A percentile compares a stretch with the other conserved stretches of the same genome.
phyloP scores from a whole-genome alignment of 805 yeast genomes.

The Suhomyces canberraensis region DNA sequence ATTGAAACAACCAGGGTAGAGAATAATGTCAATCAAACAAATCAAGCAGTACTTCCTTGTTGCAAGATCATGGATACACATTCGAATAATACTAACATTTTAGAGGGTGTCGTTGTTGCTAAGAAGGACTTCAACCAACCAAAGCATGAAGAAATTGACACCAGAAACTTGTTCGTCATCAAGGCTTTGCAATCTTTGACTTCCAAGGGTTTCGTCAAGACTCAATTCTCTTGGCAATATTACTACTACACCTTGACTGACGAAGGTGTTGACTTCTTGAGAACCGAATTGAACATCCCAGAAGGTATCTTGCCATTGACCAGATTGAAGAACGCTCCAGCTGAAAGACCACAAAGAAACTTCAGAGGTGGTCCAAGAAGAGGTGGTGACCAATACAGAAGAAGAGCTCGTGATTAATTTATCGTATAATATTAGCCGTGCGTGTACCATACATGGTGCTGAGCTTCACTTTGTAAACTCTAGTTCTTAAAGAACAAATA shows the following conservation, averaged over 20 bases:
- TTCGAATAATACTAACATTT: slow-evolving; percentile 46
- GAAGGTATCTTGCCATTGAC: slow-evolving; percentile 98
- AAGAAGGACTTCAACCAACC: slow-evolving; percentile 98
- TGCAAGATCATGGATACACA: too few relatives aligned
- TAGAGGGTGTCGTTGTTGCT: slow-evolving; percentile 99
- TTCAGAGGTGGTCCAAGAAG: slow-evolving; percentile 36
- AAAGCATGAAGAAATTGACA: slow-evolving; percentile 96
- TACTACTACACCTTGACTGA: slow-evolving; percentile 99
- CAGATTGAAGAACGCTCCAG: slow-evolving; percentile 91
- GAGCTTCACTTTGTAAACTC: slow-evolving; percentile 3
- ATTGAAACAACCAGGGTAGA: too few relatives aligned
- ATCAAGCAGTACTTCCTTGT: too few relatives aligned
- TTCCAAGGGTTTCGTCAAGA: slow-evolving; percentile 98
- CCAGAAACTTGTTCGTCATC: slow-evolving; percentile 95
- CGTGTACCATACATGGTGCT: neutral
- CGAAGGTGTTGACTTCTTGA: slow-evolving; percentile 97
- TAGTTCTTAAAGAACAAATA: slow-evolving; percentile 1
- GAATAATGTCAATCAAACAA: too few relatives aligned
- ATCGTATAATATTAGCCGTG: slow-evolving; percentile 4
- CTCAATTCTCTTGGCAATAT: slow-evolving; percentile 99
- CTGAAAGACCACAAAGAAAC: slow-evolving; percentile 63
- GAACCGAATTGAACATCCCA: slow-evolving; percentile 98
- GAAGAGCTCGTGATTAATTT: slow-evolving; percentile 54
- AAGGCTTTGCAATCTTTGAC: slow-evolving; percentile 99
- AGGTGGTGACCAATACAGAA: slow-evolving; percentile 52